Conservation (phyloP, 352 stramenopile genomes). For the Phytopythium delawarense region DNA sequence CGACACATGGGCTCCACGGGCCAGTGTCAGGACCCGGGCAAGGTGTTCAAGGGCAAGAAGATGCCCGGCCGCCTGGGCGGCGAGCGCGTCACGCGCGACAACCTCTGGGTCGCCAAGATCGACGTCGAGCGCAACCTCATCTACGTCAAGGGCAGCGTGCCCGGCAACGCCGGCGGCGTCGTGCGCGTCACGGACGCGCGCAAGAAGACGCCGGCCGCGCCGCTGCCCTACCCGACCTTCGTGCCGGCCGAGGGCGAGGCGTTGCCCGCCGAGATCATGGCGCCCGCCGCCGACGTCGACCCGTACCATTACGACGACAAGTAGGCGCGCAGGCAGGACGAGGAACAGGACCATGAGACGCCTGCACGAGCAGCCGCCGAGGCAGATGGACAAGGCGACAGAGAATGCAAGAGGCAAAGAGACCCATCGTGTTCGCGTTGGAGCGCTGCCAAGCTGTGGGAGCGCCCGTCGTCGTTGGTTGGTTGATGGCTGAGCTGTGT, state of each 20-base stretch:
- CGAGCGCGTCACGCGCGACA: slow-evolving; percentile 94
- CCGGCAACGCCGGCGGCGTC: slow-evolving; percentile 86
- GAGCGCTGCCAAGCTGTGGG: neutral
- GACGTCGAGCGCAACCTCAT: slow-evolving; percentile 92
- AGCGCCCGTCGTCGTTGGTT: too few relatives aligned
- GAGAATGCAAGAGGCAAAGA: neutral
- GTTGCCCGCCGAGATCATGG: slow-evolving; percentile 65
- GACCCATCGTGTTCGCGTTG: neutral
- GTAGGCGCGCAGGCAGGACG: slow-evolving; percentile 21
- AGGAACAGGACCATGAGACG: neutral
- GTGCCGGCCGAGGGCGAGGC: slow-evolving; percentile 36
- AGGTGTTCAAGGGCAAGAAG: slow-evolving; percentile 99
- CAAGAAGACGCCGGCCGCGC: slow-evolving; percentile 68
- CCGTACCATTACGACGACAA: slow-evolving; percentile 87
- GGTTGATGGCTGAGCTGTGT: neutral
- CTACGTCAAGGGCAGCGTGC: slow-evolving; percentile 92
- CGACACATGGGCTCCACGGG: slow-evolving; percentile 95
- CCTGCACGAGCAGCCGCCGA: too few relatives aligned
- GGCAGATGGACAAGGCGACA: neutral
- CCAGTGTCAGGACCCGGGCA: slow-evolving; percentile 97
- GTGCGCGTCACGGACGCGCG: slow-evolving; percentile 83
- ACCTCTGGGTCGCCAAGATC: slow-evolving; percentile 92
- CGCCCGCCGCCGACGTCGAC: slow-evolving; percentile 70
- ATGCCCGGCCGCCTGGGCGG: slow-evolving; percentile 98
- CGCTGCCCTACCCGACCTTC: slow-evolving; percentile 84